These are phyloP conservation scores for Blastobotrys chiropterorum DNA, from an alignment of 805 yeast species.

Conservation along the genomic window DNA sequence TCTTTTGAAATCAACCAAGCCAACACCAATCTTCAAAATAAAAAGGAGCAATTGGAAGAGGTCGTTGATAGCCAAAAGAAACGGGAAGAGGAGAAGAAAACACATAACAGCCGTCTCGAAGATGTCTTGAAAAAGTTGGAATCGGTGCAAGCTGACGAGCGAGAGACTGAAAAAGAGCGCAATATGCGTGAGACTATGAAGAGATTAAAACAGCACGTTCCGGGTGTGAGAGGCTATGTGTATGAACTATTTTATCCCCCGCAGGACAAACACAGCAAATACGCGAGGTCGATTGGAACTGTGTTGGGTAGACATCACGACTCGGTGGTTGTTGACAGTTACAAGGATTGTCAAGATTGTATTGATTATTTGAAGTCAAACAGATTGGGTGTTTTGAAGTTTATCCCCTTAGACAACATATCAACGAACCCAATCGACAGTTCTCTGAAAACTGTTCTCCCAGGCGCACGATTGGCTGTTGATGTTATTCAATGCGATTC, in stretches of 20 bases:
- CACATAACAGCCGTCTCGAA: conserved; percentile 57
- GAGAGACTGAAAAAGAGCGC: conserved; percentile 68
- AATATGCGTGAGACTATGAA: conserved; percentile 67
- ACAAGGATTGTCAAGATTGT: conserved; percentile 64
- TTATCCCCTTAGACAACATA: conserved; percentile 82
- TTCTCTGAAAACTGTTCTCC: conserved; percentile 44
- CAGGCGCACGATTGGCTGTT: conserved; percentile 55
- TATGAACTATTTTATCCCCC: conserved; percentile 71
- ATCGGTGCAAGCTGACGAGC: conserved; percentile 66
- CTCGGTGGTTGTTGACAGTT: conserved; percentile 73
- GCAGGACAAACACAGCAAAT: conserved; percentile 48
- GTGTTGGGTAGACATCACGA: conserved; percentile 75
- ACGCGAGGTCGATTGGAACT: conserved; percentile 67
- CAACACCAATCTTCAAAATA: conserved; percentile 19
- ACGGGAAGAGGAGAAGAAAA: conserved; percentile 41
- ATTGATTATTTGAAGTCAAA: conserved; percentile 78
- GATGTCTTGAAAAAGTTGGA: conserved; percentile 56
- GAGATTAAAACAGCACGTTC: conserved; percentile 63
- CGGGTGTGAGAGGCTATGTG: conserved; percentile 79
- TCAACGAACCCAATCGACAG: conserved; percentile 49
- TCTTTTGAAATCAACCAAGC: conserved; percentile 22
- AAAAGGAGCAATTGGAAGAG: conserved; percentile 19
- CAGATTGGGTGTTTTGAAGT: conserved; percentile 76
- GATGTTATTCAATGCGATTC: conserved; percentile 72
- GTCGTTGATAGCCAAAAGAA: conserved; percentile 23